These are phyloP conservation scores for Alternaria gansuensis DNA, from an alignment of 2,329 filamentous ascomycete species.

Conservation along the genomic window DNA sequence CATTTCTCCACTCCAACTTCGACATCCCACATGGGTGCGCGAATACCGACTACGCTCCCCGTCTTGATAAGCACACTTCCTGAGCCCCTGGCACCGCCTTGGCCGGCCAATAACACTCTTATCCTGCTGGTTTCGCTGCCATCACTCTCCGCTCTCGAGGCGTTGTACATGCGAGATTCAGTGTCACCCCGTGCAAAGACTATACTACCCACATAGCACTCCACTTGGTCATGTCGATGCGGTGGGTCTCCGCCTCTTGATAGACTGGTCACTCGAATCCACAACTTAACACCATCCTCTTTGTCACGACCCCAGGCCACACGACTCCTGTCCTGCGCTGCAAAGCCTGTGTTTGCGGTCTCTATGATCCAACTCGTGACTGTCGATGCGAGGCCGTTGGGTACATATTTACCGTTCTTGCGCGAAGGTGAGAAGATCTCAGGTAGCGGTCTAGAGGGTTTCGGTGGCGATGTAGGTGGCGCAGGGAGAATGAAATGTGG, in stretches of 20 bases:
- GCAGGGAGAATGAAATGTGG: conserved; percentile 54
- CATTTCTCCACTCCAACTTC: conserved; percentile 48
- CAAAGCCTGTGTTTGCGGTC: conserved; percentile 38
- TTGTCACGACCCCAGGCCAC: conserved; percentile 30
- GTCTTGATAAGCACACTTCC: conserved; percentile 35
- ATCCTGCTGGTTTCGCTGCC: conserved; percentile 8
- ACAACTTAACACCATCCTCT: conserved; percentile 41
- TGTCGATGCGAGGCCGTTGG: conserved; percentile 60
- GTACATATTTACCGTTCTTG: conserved; percentile 59
- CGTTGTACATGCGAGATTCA: conserved; percentile 28
- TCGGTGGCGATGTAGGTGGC: conserved; percentile 39
- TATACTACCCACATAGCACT: conserved; percentile 35
- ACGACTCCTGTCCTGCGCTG: conserved; percentile 23
- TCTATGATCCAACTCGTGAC: conserved; percentile 63
- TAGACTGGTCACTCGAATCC: conserved; percentile 14
- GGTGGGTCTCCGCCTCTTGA: conserved; percentile 2
- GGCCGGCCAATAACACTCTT: conserved; percentile 43
- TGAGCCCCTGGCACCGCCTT: conserved; percentile 32
- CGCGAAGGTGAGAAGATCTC: conserved; percentile 64
- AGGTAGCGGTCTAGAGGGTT: conserved; percentile 54
- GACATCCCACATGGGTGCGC: conserved; percentile 55
- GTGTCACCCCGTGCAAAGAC: conserved; percentile 34
- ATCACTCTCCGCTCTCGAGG: conserved; percentile 14
- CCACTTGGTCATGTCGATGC: conserved; percentile 17
- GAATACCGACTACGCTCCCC: conserved; percentile 47